These are phyloP conservation scores for Epichloe scottii DNA, from an alignment of 2,329 filamentous ascomycete species.

Conservation along the genomic window DNA sequence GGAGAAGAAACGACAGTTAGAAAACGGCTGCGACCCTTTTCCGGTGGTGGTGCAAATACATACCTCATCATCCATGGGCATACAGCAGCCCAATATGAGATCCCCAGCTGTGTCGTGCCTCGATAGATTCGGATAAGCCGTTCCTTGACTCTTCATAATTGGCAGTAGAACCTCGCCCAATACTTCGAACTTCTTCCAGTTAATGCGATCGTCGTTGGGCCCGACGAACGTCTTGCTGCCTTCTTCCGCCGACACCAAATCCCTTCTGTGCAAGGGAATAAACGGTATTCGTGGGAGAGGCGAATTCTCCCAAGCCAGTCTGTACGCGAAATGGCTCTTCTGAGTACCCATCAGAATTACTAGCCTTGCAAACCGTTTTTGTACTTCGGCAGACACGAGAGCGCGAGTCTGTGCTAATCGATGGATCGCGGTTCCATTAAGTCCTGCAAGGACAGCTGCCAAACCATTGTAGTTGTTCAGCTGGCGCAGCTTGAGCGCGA, in stretches of 20 bases:
- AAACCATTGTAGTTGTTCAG: conserved; percentile 96
- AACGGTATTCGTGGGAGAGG: conserved; percentile 84
- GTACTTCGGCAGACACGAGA: conserved; percentile 56
- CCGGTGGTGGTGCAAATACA: conserved; percentile 19
- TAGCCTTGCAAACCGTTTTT: conserved; percentile 77
- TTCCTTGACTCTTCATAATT: conserved; percentile 83
- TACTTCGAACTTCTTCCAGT: conserved; percentile 98
- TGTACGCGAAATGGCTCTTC: conserved; percentile 87
- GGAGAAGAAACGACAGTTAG: neutral
- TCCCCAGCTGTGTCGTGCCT: conserved; percentile 60
- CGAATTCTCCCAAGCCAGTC: conserved; percentile 95
- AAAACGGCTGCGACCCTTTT: neutral
- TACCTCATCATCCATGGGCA: conserved; percentile 81
- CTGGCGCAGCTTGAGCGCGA: conserved; percentile 74
- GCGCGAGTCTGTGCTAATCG: conserved; percentile 69
- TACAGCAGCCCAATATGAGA: conserved; percentile 68
- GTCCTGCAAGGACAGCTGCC: conserved; percentile 84
- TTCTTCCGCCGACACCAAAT: conserved; percentile 84
- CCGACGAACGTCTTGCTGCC: conserved; percentile 85
- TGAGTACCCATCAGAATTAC: conserved; percentile 88
- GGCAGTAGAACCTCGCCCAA: conserved; percentile 84
- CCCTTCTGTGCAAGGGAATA: conserved; percentile 76
- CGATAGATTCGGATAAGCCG: conserved; percentile 61
- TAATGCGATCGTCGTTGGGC: conserved; percentile 60
- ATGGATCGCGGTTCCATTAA: conserved; percentile 79